Evolutionary conservation across 768 basidiomycete species (phyloP), one percentile per base, ranked within the genome.

Genomic region (Russula vinacea): DNA sequence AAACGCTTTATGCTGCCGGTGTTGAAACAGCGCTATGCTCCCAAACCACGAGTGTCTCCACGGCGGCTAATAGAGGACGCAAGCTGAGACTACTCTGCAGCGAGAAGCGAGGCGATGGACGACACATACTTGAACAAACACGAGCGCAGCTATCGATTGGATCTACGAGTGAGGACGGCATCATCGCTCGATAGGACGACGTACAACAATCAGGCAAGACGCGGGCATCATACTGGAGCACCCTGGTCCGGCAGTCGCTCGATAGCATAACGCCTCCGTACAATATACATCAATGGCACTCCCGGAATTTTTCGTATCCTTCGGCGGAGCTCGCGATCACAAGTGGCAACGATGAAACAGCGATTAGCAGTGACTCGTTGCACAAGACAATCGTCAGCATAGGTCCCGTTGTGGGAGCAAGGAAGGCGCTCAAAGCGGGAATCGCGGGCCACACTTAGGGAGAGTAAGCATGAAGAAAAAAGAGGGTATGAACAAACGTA

Each of bases 321-420:
- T 53, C 94, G 80, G 35, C 97, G 85, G 35, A 99, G 83, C 72
- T 98, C 95, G 63, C 95, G 82, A 81, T 99, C 97, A 72, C 96
- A 98, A 26, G 97, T 98, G 5, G 97, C 97, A 49, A 99, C 95
- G 68, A 99, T 88, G 75, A 92, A 98, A 76, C 95, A 98, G 73
- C 92, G 91, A 78, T 95, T 93, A 9, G 94, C 85, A 3, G 91
- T 92, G 11, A 98, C 94, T 37, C 97, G 89, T 73, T 98, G 92
- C 19, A 99, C 91, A 24, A 99, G 83, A 74, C 97, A 99, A 79
- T 99, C 97, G 74, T 99, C 97, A 22, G 97, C 97, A 72, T 99
- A 99, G n/a, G 94, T 97, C 24, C 97, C 97, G 5, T 85, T 80
- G 75, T 99, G 97, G 42, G 90, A 87, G 76, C 97, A 99, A 51